Base-by-base conservation (phyloP, 192 early-diverging fungal species). In the Gigaspora rosea region DNA sequence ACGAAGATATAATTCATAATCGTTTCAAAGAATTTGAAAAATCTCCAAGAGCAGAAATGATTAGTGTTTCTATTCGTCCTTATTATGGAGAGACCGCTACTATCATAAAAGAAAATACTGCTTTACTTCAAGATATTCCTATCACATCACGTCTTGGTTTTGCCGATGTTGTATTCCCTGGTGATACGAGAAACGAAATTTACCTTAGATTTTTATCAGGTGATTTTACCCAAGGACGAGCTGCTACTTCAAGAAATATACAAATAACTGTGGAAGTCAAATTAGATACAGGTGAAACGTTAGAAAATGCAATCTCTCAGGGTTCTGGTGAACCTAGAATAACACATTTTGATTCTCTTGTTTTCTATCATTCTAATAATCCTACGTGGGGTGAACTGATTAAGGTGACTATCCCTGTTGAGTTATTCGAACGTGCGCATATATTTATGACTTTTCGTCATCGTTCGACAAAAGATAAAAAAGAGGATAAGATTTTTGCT, bases 301-400 rank as follows among this genome's bases (percentile, higher is more conserved):
- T 93, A 16, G 85, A 87, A 48, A 79, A 83, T 67, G 88, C 83
- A 27, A 82, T 93, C 15, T 81, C 59, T 36, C 72, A 82, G n/a
- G 91, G 88, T 12, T 50, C 81, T 58, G 75, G 85, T 35, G 64
- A 81, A 41, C 52, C 62, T 20, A 65, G 74, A 56, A 70, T 77
- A 8, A 78, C 77, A 6, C 69, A 67, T 10, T 92, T 87, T 74
- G 89, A 92, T 46, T 88, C 87, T 2, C 74, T 89, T 27, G 82
- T 93, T 1, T 90, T 85, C 77, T 88, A 88, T 52, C 90, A 94
- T 75, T 83, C 83, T 20, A 82, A 84, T 50, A 71, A 74, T 57
- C 91, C 92, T 46, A 75, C 70, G 13, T 94, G 91, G 91, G 75
- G 75, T 13, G 92, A 94, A 82, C 88, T 84, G 3, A 80, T 94